phyloP scores from a whole-genome alignment of 2,329 filamentous ascomycete species.

The Phaeosphaeria sp. region DNA sequence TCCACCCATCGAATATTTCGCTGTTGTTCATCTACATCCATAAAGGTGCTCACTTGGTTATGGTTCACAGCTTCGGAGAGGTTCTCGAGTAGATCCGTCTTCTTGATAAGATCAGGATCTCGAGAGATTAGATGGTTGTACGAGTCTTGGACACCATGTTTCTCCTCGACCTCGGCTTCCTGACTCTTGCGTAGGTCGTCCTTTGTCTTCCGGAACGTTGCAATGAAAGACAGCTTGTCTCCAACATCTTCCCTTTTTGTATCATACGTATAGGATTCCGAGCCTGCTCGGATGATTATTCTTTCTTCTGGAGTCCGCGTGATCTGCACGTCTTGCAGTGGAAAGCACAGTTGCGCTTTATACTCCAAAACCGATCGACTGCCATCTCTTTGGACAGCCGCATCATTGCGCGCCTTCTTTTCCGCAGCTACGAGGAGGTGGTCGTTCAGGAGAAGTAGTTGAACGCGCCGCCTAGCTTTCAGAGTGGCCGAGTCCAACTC shows the following conservation, averaged over 20 bases:
- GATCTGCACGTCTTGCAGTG: constrained; percentile 88
- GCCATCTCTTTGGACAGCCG: constrained; percentile 54
- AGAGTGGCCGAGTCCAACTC: constrained; percentile 97
- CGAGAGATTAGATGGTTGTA: constrained; percentile 85
- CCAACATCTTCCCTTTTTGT: constrained; percentile 80
- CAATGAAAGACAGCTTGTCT: constrained; percentile 81
- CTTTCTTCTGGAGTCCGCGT: constrained; percentile 72
- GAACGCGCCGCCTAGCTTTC: constrained; percentile 87
- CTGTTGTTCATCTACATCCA: constrained; percentile 95
- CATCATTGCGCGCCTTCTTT: constrained; percentile 87
- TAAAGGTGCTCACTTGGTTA: constrained; percentile 75
- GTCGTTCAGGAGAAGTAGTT: constrained; percentile 92
- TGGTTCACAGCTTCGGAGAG: constrained; percentile 72
- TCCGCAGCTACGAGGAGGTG: constrained; percentile 92
- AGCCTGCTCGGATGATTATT: constrained; percentile 88
- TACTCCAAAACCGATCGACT: constrained; percentile 65
- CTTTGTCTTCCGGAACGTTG: constrained; percentile 89
- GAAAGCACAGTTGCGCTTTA: constrained; percentile 93
- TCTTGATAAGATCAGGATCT: constrained; percentile 77
- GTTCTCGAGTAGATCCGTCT: constrained; percentile 79
- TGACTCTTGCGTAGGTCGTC: constrained; percentile 88
- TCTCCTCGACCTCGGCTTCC: constrained; percentile 85
- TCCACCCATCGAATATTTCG: constrained; percentile 97
- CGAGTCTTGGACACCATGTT: constrained; percentile 81
- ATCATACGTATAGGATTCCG: constrained; percentile 92